phyloP scores from a whole-genome alignment of 192 early-diverging fungal species.

The Coemansia sp. region DNA sequence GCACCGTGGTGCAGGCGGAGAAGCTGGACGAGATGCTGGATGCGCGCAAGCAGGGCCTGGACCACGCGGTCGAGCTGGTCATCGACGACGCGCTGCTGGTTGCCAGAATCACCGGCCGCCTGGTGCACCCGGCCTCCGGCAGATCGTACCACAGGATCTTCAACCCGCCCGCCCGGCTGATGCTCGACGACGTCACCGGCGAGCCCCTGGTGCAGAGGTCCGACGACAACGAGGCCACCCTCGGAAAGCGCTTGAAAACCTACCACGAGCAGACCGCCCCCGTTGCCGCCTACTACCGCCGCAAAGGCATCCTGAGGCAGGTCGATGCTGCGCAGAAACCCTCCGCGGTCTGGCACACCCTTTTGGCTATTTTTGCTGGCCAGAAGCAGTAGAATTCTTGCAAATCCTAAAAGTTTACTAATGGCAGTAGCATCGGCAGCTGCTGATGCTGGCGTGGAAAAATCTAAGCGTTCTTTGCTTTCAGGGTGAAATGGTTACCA shows the following conservation, averaged over 20 bases:
- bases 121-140: conserved; percentile 92
- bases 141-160: conserved; percentile 97
- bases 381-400: conserved; percentile 16
- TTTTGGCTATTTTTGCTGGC: conserved; percentile 83
- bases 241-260: conserved; percentile 86
- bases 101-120: conserved; percentile 92
- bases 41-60: conserved; percentile 73
- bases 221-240: conserved; percentile 93
- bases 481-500: no score
- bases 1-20: conserved; percentile 96
- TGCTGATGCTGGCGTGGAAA: conserved; percentile 1
- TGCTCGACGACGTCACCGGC: conserved; percentile 94
- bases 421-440: neutral
- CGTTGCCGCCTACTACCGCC: conserved; percentile 88
- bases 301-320: conserved; percentile 86
- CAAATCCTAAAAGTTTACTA: neutral
- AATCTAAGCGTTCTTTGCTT: no score
- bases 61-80: conserved; percentile 87
- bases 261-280: conserved; percentile 84
- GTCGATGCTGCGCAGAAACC: conserved; percentile 93
- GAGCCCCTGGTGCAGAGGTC: conserved; percentile 97
- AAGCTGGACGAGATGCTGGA: conserved; percentile 97
- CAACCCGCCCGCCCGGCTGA: conserved; percentile 87
- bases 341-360: conserved; percentile 82
- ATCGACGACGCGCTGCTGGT: conserved; percentile 95